Evolutionary conservation across 2,329 filamentous ascomycete species (phyloP), one percentile per base, ranked within the genome.

Genomic region (Aspergillus luchuensis): DNA sequence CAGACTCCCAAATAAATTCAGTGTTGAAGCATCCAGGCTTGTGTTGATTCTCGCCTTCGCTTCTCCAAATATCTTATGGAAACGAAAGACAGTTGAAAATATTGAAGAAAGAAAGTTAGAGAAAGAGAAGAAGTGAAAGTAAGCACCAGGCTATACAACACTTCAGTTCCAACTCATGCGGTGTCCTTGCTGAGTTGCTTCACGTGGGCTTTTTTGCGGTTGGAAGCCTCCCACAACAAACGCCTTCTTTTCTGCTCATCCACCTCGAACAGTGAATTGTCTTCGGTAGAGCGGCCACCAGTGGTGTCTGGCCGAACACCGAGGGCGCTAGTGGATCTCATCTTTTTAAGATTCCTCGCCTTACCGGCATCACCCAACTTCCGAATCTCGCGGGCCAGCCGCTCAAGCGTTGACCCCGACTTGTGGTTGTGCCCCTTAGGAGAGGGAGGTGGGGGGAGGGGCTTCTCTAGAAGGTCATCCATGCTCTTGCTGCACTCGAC

Each of bases 361-460:
- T 72, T 73, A 19, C 63, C 67, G 21, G 61, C 58, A 39, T 71
- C 65, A 45, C 72, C 69, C n/a, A 75, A 64, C 30, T 83, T 82
- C 63, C 81, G 82, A 63, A 88, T 77, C 64, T 87, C 85, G 39
- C 83, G 80, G 10, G 84, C 83, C 61, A 88, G 82, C 67, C 83
- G 83, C 74, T 88, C 85, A 10, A 88, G 74, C n/a, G 81, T 79
- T 49, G 82, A 85, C 36, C 79, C 76, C 36, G 65, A 45, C 54
- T 70, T 74, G 60, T 68, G 67, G 36, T 67, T 61, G 50, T 38
- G 61, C 48, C 55, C 65, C 55, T 65, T 64, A 60, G 19, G 72
- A 11, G 53, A 47, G 21, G 53, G 78, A 48, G 73, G 76, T 8
- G 75, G 70, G 7, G 78, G 78, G 43, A 80, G 74, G 45, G 77